Base-by-base conservation (phyloP, 306 rosid genomes). In the Bauhinia variegata region DNA sequence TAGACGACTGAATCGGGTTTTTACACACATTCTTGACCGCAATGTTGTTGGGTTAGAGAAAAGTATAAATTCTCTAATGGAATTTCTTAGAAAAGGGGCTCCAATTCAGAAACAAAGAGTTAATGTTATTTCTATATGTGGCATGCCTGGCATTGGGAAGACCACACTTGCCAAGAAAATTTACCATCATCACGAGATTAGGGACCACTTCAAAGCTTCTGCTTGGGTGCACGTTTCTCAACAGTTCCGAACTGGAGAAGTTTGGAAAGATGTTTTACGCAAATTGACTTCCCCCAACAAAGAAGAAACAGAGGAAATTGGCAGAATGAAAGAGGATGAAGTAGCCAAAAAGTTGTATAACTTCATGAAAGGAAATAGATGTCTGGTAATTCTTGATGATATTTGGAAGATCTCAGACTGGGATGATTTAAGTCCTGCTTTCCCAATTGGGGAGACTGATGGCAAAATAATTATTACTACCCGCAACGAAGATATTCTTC, bases 61-160 rank as follows among this genome's bases (percentile, higher is more conserved):
- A 7, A 30, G 14, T 30, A 18, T 11, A 9, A 51, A 6, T 6
- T 54, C 11, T 12, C 11, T 74, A 37, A 62, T 47, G 66, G 15
- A 2, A 4, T 54, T 23, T 49, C 14, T 74, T 23, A 11, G 10
- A 49, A 38, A 31, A 4, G 54, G 28, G 28, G 28, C 28, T 1
- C 28, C 28, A 23, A 23, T 23, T 23, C 28, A 74, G 49, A 62
- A 56, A 34, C 52, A n/a, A 46, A 16, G 51, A 5, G 51, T 17
- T 2, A n/a, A 62, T 2, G 43, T 74, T 15, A 23, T 57, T 16
- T 74, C 67, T 9, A 39, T 74, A 0, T 63, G 36, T 2, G 79
- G 79, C 3, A 74, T 74, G 79, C 62, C 62, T 1, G 79, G 79
- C 1, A 1, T 74, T 6, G 79, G 79, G 1, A 74, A 67, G 55